A percentile compares a stretch with the other conserved stretches of the same genome.
Conservation (phyloP, 805 yeast genomes). For the Peterozyma toletana region DNA sequence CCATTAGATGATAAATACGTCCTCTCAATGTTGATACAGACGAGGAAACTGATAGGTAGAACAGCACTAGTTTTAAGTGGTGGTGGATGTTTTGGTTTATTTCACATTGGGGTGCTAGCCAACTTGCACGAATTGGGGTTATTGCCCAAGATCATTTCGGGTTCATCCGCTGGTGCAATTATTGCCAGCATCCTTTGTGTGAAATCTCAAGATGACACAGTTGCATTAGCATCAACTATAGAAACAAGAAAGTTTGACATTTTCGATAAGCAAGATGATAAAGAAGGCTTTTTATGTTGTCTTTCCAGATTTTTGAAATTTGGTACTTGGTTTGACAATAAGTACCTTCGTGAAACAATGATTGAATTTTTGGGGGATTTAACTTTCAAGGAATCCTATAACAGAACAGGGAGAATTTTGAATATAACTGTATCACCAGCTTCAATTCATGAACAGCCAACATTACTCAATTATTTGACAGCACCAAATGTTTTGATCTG, state of each 20-base stretch:
- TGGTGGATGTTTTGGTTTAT: conserved; percentile 89
- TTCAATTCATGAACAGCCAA: conserved; percentile 84
- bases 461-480: conserved; percentile 70
- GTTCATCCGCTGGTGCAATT: conserved; percentile 94
- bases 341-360: conserved; percentile 67
- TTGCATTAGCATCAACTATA: conserved; percentile 50
- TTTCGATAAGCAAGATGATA: conserved; percentile 40
- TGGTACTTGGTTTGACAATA: conserved; percentile 86
- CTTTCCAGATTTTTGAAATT: conserved; percentile 63
- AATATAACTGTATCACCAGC: conserved; percentile 94
- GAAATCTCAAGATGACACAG: conserved; percentile 66
- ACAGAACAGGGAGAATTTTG: conserved; percentile 87
- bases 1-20: conserved; percentile 61
- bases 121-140: conserved; percentile 68
- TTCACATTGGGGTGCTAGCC: conserved; percentile 87
- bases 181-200: conserved; percentile 85
- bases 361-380: conserved; percentile 75
- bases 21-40: conserved; percentile 74
- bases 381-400: conserved; percentile 91
- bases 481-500: conserved; percentile 78
- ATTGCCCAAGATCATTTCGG: conserved; percentile 83
- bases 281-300: conserved; percentile 44
- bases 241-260: conserved; percentile 48
- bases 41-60: conserved; percentile 86
- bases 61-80: conserved; percentile 95